Evolutionary conservation across 140 eudicot genomes (phyloP), one percentile per base, ranked within the genome.

Genomic region (Oenanthe javanica): DNA sequence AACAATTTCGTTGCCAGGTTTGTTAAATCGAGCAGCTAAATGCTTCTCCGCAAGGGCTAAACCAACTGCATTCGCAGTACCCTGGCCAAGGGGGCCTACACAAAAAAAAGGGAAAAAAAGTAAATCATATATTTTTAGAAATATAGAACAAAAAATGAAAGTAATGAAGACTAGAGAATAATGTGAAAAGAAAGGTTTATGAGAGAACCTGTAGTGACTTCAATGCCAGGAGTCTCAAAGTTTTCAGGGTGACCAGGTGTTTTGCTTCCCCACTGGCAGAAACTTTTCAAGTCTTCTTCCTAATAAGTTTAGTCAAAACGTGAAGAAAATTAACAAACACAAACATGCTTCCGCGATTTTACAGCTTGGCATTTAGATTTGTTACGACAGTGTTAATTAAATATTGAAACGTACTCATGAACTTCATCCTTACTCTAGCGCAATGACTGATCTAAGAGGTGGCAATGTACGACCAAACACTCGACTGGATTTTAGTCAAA

Each of bases 1-100:
- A 66, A 87, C 88, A 42, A 89, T 89, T 83, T 89, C 88, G 18
- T 66, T 77, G 80, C 83, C 93, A 12, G 89, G 93, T 80, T 87
- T 89, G 87, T 89, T 89, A 78, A 23, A 89, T 50, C 91, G 82
- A 63, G 88, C 88, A 27, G 93, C 91, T 66, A 89, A 83, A 73
- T 87, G 91, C 86, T 87, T 85, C 84, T 89, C 93, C 0, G 87
- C 93, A 78, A 89, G 87, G 21, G 93, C 93, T 80, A 89, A 80
- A 85, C 91, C 93, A 75, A 89, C 91, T 0, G 91, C 93, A 84
- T 89, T 89, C 0, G 89, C 91, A 75, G 87, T 80, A 86, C 94
- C 94, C 21, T 89, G 94, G 14, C 94, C 91, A 77, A 89, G 94
- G 45, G 94, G 93, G 0, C 94, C 94, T 89, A 50, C 83, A 85